Conservation (phyloP, 164 flowering plant species). For the Pachysandra terminalis region DNA sequence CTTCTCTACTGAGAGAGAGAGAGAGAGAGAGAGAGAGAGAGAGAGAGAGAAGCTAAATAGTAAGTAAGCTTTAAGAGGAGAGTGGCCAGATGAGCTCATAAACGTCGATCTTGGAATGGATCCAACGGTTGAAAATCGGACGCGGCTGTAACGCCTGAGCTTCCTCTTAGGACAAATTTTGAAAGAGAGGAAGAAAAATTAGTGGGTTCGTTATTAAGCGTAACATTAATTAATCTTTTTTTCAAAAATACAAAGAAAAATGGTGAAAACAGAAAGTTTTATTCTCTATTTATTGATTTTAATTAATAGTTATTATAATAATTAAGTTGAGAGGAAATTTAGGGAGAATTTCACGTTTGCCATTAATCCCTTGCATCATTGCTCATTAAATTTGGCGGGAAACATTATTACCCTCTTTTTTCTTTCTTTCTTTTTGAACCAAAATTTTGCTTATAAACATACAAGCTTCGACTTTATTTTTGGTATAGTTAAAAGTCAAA, state of each 20-base stretch:
- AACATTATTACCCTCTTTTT: not conserved
- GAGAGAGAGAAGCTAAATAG: slow-evolving; percentile 20
- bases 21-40: no score
- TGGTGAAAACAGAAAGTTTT: slow-evolving; percentile 9
- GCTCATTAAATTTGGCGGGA: not conserved
- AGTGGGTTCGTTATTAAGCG: slow-evolving; percentile 36
- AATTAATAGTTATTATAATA: not conserved
- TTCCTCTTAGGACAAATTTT: slow-evolving; percentile 35
- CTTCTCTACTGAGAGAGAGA: no score
- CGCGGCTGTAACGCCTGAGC: slow-evolving; percentile 54
- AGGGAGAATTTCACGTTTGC: slow-evolving; percentile 22
- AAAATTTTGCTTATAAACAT: no score
- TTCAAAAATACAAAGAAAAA: not conserved
- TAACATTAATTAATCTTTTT: slow-evolving; percentile 7
- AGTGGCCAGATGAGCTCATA: slow-evolving; percentile 18
- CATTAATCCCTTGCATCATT: slow-evolving; percentile 2
- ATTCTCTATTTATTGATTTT: not conserved
- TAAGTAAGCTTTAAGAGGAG: slow-evolving; percentile 15
- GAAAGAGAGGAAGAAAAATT: slow-evolving; percentile 32
- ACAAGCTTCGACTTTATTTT: no score
- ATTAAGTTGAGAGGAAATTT: slow-evolving; percentile 16
- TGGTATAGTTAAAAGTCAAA: no score
- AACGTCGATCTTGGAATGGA: slow-evolving; percentile 30
- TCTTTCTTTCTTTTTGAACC: not conserved
- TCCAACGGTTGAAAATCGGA: slow-evolving; percentile 37